Evolutionary conservation across 176 grass and related monocot species (phyloP).

Genomic region (Aegilops sharonensis): DNA sequence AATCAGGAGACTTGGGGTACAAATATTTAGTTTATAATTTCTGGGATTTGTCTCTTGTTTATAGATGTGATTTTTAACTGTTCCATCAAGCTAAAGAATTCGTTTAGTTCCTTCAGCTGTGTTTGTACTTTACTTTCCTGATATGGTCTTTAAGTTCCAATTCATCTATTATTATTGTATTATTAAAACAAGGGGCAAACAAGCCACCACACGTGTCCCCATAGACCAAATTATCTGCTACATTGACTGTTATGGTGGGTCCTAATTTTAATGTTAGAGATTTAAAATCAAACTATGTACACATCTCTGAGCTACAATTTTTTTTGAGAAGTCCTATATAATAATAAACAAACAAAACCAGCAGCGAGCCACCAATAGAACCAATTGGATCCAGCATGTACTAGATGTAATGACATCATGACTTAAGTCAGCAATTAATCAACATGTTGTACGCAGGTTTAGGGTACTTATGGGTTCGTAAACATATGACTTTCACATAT

Average conservation of each 20-base stretch:
- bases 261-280: background rate
- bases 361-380: background rate
- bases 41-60: background rate
- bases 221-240: background rate
- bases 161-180: background rate
- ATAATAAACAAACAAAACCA: background rate
- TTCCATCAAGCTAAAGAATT: background rate
- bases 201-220: background rate
- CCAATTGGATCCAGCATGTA: background rate
- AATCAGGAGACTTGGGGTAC: background rate
- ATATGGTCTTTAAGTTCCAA: background rate
- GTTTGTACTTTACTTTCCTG: background rate
- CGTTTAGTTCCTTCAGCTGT: background rate
- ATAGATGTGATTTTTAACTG: background rate
- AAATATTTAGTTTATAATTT: background rate
- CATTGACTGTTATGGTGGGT: background rate
- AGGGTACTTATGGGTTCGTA: background rate
- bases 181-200: background rate
- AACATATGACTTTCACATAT: background rate
- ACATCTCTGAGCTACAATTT: background rate
- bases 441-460: background rate
- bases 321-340: background rate
- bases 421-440: background rate
- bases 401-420: background rate
- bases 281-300: background rate